A percentile compares a stretch with the other conserved stretches of the same genome.
These are phyloP conservation scores for Parachaetomium inaequale DNA, from an alignment of 495 filamentous ascomycete species.

Conservation along the genomic window DNA sequence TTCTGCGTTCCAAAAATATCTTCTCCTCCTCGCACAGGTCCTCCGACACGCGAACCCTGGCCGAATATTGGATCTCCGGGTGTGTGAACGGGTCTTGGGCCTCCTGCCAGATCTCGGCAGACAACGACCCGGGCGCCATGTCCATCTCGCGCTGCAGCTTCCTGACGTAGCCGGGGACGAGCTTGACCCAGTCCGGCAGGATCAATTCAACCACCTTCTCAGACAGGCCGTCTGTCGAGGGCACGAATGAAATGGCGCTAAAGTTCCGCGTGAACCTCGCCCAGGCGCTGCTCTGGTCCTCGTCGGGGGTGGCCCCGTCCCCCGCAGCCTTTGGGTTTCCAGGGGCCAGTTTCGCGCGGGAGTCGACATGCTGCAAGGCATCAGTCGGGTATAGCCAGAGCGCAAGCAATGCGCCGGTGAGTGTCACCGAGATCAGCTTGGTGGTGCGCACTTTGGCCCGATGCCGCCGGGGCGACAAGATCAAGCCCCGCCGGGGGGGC, in stretches of 20 bases:
- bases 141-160: constrained; percentile 88
- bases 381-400: constrained; percentile 44
- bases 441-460: constrained; percentile 14
- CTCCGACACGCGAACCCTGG: constrained; percentile 72
- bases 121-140: constrained; percentile 78
- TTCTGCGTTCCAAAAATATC: constrained; percentile 62
- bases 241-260: constrained; percentile 52
- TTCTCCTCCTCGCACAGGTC: constrained; percentile 84
- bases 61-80: constrained; percentile 78
- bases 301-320: constrained; percentile 10
- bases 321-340: background rate
- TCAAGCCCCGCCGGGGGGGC: constrained; percentile 3
- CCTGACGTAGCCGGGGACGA: constrained; percentile 69
- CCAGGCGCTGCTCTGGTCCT: constrained; percentile 53
- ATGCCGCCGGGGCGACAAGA: constrained; percentile 13
- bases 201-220: constrained; percentile 66
- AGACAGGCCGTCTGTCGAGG: constrained; percentile 53
- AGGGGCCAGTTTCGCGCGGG: background rate
- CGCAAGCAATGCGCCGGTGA: constrained; percentile 39
- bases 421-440: constrained; percentile 26
- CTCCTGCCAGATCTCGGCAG: constrained; percentile 90
- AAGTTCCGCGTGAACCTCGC: constrained; percentile 56
- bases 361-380: constrained; percentile 17
- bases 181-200: constrained; percentile 75
- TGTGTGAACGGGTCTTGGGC: constrained; percentile 76